These are phyloP conservation scores for Lepidopterella palustris DNA, from an alignment of 495 filamentous ascomycete species.

Conservation along the genomic window DNA sequence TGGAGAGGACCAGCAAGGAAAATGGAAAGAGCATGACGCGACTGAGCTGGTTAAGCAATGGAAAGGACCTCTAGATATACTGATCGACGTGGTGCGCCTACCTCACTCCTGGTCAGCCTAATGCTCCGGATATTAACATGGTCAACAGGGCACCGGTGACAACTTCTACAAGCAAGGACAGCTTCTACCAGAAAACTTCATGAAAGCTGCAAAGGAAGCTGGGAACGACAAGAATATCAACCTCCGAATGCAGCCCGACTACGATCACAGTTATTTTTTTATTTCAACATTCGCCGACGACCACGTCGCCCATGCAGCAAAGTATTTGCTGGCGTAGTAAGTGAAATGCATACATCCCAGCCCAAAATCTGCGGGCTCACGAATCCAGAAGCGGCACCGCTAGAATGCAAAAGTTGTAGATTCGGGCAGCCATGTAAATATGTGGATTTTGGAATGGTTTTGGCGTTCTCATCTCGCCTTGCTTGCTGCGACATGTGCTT, in stretches of 20 bases:
- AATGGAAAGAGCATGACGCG: slow-evolving; percentile 87
- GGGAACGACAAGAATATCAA: slow-evolving; percentile 60
- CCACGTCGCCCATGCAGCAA: slow-evolving; percentile 85
- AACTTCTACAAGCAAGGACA: slow-evolving; percentile 94
- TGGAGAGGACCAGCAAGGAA: slow-evolving; percentile 59
- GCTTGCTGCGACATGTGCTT: too few species aligned
- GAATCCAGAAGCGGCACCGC: slow-evolving; percentile 16
- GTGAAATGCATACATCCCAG: background rate
- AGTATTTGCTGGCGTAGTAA: slow-evolving; percentile 45
- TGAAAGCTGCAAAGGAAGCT: slow-evolving; percentile 64
- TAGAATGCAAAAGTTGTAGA: slow-evolving; percentile 21
- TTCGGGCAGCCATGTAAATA: background rate
- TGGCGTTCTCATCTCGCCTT: too few species aligned
- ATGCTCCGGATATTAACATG: background rate
- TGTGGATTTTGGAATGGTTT: background rate
- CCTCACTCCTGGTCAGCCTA: background rate
- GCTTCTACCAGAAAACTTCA: slow-evolving; percentile 88
- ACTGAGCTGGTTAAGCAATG: slow-evolving; percentile 77
- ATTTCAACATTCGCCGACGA: slow-evolving; percentile 84
- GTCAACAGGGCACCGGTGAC: slow-evolving; percentile 69
- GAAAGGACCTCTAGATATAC: slow-evolving; percentile 60
- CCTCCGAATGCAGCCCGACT: slow-evolving; percentile 79
- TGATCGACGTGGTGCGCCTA: slow-evolving; percentile 71
- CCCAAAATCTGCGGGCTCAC: slow-evolving; percentile 7
- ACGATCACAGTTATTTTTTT: slow-evolving; percentile 96